Conservation (phyloP, 2,329 filamentous ascomycete genomes). For the Blastomyces silverae region DNA sequence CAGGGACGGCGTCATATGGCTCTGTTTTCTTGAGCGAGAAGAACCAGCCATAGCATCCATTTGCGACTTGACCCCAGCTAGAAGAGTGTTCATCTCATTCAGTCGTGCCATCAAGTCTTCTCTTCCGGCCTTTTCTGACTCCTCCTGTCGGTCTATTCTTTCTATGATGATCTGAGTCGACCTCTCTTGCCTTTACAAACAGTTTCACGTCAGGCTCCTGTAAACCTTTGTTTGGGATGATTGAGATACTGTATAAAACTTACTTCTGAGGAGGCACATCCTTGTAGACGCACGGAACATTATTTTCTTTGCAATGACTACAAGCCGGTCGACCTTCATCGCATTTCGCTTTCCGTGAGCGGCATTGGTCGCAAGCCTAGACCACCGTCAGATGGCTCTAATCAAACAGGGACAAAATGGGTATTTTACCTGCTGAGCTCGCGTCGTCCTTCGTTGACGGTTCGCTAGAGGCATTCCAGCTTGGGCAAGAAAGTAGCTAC, state of each 20-base stretch:
- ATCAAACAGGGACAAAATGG: background rate
- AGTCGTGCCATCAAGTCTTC: conserved; percentile 4
- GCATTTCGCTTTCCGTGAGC: conserved; percentile 82
- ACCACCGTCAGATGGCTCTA: conserved; percentile 14
- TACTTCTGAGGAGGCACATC: conserved; percentile 89
- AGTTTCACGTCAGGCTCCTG: background rate
- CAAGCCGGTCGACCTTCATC: conserved; percentile 79
- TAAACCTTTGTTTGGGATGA: background rate
- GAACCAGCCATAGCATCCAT: background rate
- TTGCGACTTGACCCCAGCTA: conserved; percentile 12
- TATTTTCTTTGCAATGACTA: conserved; percentile 79
- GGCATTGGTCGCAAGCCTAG: conserved; percentile 85
- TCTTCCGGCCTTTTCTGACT: conserved; percentile 18
- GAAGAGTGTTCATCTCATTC: conserved; percentile 13
- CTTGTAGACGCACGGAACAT: conserved; percentile 75
- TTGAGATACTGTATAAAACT: conserved; percentile 32
- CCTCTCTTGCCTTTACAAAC: conserved; percentile 35
- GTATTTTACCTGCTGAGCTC: conserved; percentile 36
- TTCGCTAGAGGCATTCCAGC: conserved; percentile 24
- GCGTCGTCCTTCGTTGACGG: conserved; percentile 36
- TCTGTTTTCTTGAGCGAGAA: conserved; percentile 11
- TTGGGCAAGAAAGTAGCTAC: conserved; percentile 29
- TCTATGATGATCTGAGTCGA: conserved; percentile 36
- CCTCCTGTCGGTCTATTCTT: conserved; percentile 30
- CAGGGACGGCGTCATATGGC: background rate